Evolutionary conservation across 75 land plant genomes (phyloP).

Genomic region (Pinus albicaulis): DNA sequence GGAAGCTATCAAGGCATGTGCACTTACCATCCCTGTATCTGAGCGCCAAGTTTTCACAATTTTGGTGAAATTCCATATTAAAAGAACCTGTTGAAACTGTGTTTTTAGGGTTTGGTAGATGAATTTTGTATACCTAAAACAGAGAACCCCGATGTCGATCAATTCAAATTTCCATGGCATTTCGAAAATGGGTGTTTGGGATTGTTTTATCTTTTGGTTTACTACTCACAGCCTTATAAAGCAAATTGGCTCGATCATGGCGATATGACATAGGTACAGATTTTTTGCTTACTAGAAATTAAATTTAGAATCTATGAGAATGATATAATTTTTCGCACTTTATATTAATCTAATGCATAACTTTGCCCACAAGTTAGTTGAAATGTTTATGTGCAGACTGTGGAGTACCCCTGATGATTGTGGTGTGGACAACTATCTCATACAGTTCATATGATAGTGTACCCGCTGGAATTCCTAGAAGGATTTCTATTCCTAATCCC

Average conservation of each 20-base stretch:
- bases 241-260: conserved; percentile 83
- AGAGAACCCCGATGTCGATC: conserved; percentile 34
- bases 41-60: not conserved
- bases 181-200: conserved; percentile 94
- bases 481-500: conserved; percentile 75
- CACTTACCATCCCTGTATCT: not conserved
- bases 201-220: conserved; percentile 88
- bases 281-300: not conserved
- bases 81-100: not conserved
- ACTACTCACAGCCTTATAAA: conserved; percentile 66
- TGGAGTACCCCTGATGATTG: conserved; percentile 92
- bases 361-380: conserved; percentile 48
- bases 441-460: conserved; percentile 49
- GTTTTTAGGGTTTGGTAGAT: conserved; percentile 17
- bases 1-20: conserved; percentile 69
- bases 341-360: not conserved
- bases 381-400: conserved; percentile 82
- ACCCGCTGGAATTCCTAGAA: conserved; percentile 69
- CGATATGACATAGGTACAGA: conserved; percentile 74
- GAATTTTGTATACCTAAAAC: conserved; percentile 74
- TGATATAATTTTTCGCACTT: not conserved
- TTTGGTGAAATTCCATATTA: not conserved
- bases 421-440: conserved; percentile 88
- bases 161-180: conserved; percentile 70
- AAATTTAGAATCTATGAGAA: not conserved